Evolutionary conservation across 1,139 yeast genomes (phyloP).

Genomic region (Yamadazyma kanchanaburiensis): DNA sequence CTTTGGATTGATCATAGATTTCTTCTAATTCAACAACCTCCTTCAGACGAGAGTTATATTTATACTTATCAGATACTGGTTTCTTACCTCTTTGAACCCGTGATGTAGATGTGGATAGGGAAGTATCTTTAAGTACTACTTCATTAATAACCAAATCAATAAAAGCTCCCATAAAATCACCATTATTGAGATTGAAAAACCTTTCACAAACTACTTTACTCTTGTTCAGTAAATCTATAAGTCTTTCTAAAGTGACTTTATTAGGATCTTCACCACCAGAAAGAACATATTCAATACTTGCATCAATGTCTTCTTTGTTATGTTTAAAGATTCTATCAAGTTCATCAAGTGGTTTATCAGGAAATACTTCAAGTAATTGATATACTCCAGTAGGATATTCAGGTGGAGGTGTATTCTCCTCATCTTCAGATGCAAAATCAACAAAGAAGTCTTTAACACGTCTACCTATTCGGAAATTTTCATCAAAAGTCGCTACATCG

Average conservation of each 20-base stretch:
- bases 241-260: neutral
- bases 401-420: neutral
- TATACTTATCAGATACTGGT: too few relatives aligned
- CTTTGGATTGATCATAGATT: slow-evolving; percentile 19
- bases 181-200: slow-evolving; percentile 10
- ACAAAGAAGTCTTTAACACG: too few relatives aligned
- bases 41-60: too few relatives aligned
- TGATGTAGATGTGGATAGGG: slow-evolving; percentile 1
- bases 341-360: slow-evolving; percentile 3
- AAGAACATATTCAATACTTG: neutral
- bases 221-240: neutral
- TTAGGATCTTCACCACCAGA: neutral
- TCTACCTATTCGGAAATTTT: too few relatives aligned
- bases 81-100: slow-evolving; percentile 21
- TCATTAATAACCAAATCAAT: slow-evolving; percentile 25
- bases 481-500: too few relatives aligned
- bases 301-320: slow-evolving; percentile 1
- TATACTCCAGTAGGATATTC: slow-evolving; percentile 11
- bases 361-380: slow-evolving; percentile 9
- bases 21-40: too few relatives aligned
- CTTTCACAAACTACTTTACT: neutral
- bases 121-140: slow-evolving; percentile 2
- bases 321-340: too few relatives aligned
- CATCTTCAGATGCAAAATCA: too few relatives aligned
- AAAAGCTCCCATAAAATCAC: slow-evolving; percentile 22